Conservation (phyloP, 1,284 basidiomycete genomes). For the Porodaedalea pini region DNA sequence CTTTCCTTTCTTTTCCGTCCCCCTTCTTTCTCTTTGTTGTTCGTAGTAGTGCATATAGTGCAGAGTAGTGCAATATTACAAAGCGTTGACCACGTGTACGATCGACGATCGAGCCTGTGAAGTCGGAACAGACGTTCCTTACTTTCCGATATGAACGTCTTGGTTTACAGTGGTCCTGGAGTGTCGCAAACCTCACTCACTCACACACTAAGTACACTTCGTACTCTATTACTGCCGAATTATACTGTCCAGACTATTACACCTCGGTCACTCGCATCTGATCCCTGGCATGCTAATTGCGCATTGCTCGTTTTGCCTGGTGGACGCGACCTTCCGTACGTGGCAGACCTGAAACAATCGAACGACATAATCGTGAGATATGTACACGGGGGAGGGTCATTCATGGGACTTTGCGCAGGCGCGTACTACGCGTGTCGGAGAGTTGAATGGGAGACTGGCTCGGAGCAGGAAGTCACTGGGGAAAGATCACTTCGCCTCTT, state of each 20-base stretch:
- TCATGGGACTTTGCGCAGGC: slow-evolving; percentile 64
- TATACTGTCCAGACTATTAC: slow-evolving; percentile 76
- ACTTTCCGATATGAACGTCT: slow-evolving; percentile 59
- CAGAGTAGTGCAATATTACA: too few species aligned
- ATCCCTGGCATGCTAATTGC: slow-evolving; percentile 76
- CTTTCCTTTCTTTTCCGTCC: too few species aligned
- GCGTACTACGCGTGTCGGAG: slow-evolving; percentile 47
- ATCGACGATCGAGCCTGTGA: too few species aligned
- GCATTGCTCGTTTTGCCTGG: slow-evolving; percentile 76
- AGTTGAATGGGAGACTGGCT: slow-evolving; percentile 47
- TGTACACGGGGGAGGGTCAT: slow-evolving; percentile 65
- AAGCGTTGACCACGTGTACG: too few species aligned
- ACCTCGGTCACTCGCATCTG: slow-evolving; percentile 50
- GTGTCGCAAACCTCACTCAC: slow-evolving; percentile 55
- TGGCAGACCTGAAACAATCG: slow-evolving; percentile 40
- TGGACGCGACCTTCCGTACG: slow-evolving; percentile 49
- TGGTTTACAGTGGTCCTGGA: slow-evolving; percentile 76
- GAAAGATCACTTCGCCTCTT: slow-evolving; percentile 54
- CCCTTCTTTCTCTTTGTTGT: too few species aligned
- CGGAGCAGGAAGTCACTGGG: slow-evolving; percentile 43
- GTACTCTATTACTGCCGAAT: slow-evolving; percentile 60
- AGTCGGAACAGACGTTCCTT: neutral
- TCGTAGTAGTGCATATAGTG: too few species aligned
- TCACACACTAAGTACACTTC: slow-evolving; percentile 53
- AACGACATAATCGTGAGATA: slow-evolving; percentile 55